phyloP scores from a whole-genome alignment of 2,329 filamentous ascomycete species.

The Ascochyta fabae region DNA sequence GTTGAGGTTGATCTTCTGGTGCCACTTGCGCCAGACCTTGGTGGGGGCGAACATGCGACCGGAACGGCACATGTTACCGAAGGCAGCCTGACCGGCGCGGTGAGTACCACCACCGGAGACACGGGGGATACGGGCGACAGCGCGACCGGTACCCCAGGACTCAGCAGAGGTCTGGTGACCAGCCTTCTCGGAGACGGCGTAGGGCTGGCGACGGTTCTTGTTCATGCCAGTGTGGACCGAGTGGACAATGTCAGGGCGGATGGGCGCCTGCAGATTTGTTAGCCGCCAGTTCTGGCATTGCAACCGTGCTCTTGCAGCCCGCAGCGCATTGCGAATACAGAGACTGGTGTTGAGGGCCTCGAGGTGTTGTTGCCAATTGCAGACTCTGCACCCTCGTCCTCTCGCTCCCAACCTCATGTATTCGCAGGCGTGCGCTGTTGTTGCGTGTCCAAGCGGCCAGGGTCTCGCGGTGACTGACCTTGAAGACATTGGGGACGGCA shows the following conservation, averaged over 20 bases:
- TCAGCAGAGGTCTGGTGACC: slow-evolving; percentile 99
- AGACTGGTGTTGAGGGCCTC: not conserved
- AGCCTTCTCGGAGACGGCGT: slow-evolving; percentile 97
- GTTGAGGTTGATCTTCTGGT: slow-evolving; percentile 99
- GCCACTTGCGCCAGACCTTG: slow-evolving; percentile 99
- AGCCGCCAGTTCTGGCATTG: slow-evolving; percentile 5
- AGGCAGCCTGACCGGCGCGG: slow-evolving; percentile 99
- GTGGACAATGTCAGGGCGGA: slow-evolving; percentile 99
- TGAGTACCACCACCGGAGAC: slow-evolving; percentile 99
- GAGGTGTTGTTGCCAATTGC: not conserved
- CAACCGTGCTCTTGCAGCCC: not conserved
- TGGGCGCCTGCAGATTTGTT: slow-evolving; percentile 66
- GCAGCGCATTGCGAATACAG: not conserved
- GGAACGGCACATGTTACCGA: slow-evolving; percentile 99
- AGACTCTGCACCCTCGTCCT: not conserved
- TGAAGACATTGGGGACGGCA: slow-evolving; percentile 96
- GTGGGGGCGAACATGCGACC: slow-evolving; percentile 99
- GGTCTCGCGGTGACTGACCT: slow-evolving; percentile 47
- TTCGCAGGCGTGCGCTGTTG: slow-evolving; percentile 21
- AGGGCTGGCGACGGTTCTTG: slow-evolving; percentile 99
- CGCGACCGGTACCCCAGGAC: slow-evolving; percentile 98
- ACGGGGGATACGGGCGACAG: slow-evolving; percentile 99
- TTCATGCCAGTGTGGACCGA: slow-evolving; percentile 98
- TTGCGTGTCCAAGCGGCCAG: slow-evolving; percentile 1
- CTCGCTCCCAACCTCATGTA: slow-evolving; percentile 6